phyloP scores from a whole-genome alignment of 2,329 filamentous ascomycete species.

The Colletotrichum sp. region DNA sequence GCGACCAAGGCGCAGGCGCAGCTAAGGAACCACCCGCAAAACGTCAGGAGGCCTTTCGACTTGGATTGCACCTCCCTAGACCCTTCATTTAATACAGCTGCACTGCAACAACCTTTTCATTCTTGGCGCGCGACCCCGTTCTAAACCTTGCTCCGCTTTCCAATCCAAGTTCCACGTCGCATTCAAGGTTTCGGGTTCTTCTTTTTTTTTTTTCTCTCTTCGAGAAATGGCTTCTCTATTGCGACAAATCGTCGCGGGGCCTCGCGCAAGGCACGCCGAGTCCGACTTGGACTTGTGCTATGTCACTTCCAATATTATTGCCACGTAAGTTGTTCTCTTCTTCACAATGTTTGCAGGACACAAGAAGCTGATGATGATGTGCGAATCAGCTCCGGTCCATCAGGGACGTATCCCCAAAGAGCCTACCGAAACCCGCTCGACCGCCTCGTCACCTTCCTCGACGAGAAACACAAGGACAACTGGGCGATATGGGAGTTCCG shows the following conservation, averaged over 20 bases:
- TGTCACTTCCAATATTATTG: constrained; percentile 81
- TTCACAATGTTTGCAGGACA: constrained; percentile 32
- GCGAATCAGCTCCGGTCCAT: constrained; percentile 81
- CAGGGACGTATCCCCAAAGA: constrained; percentile 85
- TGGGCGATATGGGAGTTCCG: constrained; percentile 99
- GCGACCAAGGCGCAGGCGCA: constrained; percentile 17
- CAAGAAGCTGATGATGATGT: neutral
- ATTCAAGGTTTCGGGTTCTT: neutral
- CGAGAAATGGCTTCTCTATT: constrained; percentile 73
- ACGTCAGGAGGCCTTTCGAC: constrained; percentile 1
- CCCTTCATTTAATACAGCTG: neutral
- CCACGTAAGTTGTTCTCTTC: constrained; percentile 49
- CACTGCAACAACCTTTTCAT: constrained; percentile 3
- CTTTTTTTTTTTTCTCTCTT: neutral
- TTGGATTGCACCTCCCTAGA: neutral
- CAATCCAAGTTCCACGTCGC: neutral
- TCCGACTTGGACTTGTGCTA: constrained; percentile 94
- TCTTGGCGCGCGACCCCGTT: neutral
- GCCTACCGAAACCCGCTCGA: constrained; percentile 95
- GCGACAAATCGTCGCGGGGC: constrained; percentile 89
- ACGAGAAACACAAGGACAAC: constrained; percentile 78
- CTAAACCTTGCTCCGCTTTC: constrained; percentile 11
- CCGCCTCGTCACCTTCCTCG: constrained; percentile 84
- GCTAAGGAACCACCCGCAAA: neutral
- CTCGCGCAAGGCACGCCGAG: constrained; percentile 82